These are phyloP conservation scores for Mycena sp. DNA, from an alignment of 1,284 basidiomycete genomes.

Conservation along the genomic window DNA sequence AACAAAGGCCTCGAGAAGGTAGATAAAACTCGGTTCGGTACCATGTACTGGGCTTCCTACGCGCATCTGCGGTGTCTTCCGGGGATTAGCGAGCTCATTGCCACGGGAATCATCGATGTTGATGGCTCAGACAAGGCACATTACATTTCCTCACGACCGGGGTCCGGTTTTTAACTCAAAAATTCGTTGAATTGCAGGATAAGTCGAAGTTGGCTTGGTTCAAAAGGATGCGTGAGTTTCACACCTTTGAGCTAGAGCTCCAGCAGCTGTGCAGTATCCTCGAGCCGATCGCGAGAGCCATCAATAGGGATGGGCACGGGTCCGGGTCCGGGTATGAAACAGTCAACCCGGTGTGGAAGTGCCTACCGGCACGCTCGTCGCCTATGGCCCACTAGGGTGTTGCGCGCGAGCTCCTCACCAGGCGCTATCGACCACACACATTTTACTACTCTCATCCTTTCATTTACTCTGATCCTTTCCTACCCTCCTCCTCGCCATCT, in stretches of 20 bases:
- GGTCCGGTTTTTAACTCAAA: not conserved
- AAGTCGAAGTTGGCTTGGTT: constrained; percentile 1
- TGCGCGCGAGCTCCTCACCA: too few relatives aligned
- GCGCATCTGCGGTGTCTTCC: constrained; percentile 36
- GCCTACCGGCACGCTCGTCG: too few relatives aligned
- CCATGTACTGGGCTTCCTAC: constrained; percentile 30
- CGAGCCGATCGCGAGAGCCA: constrained; percentile 24
- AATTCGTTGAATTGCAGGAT: too few relatives aligned
- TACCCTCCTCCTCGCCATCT: too few relatives aligned
- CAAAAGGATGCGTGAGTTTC: not conserved
- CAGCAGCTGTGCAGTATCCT: constrained; percentile 14
- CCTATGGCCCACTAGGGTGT: too few relatives aligned
- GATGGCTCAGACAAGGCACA: not conserved
- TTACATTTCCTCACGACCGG: not conserved
- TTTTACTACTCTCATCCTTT: too few relatives aligned
- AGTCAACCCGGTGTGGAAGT: too few relatives aligned
- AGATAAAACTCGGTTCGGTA: constrained; percentile 43
- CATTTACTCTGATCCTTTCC: too few relatives aligned
- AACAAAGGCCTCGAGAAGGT: constrained; percentile 34
- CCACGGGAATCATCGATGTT: not conserved
- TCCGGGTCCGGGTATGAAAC: too few relatives aligned
- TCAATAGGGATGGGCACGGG: too few relatives aligned
- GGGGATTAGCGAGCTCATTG: constrained; percentile 25
- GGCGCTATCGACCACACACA: too few relatives aligned
- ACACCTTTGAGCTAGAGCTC: constrained; percentile 11